Evolutionary conservation across 768 basidiomycete genomes (phyloP), one percentile per base, ranked within the genome.

Genomic region (Mycena amicta): DNA sequence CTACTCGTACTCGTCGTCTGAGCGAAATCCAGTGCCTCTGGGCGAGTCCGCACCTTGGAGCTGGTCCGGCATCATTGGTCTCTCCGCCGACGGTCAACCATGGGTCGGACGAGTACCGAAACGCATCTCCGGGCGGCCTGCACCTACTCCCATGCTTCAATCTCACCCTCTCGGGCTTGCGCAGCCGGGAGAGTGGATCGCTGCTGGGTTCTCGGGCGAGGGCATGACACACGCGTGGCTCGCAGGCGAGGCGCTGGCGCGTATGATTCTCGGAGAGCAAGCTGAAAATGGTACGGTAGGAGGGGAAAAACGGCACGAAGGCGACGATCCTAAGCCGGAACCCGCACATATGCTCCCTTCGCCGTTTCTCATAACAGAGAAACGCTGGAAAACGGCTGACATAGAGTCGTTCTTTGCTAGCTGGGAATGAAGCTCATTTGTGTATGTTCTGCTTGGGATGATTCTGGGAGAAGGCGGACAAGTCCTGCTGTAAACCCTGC

Each of bases 101-200:
- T 90, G 89, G 89, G 86, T 89, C 43, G 88, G 88, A 8, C 74
- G 84, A 11, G 71, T 90, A 46, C 86, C 86, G 0, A 61, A 61
- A 22, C 72, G 65, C 29, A 69, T 88, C n/a, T 73, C 86, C 0
- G 79, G 81, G 3, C 72, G 85, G n/a, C n/a, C n/a, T n/a, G n/a
- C n/a, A n/a, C n/a, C n/a, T n/a, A n/a, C n/a, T n/a, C n/a, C n/a
- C n/a, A n/a, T n/a, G n/a, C n/a, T n/a, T n/a, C n/a, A 8, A 37
- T 8, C 8, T 8, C 33, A 8, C 33, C 33, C 33, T 28, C 53
- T 22, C 57, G 73, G 11, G 73, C 77, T 2, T 55, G 65, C 0
- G 88, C n/a, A n/a, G n/a, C n/a, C n/a, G n/a, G n/a, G 87, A 18
- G 89, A 90, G 68, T 90, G 89, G 89, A 78, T 90, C 16, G 75